phyloP scores from a whole-genome alignment of 805 yeast species.

The Candida ortonii region DNA sequence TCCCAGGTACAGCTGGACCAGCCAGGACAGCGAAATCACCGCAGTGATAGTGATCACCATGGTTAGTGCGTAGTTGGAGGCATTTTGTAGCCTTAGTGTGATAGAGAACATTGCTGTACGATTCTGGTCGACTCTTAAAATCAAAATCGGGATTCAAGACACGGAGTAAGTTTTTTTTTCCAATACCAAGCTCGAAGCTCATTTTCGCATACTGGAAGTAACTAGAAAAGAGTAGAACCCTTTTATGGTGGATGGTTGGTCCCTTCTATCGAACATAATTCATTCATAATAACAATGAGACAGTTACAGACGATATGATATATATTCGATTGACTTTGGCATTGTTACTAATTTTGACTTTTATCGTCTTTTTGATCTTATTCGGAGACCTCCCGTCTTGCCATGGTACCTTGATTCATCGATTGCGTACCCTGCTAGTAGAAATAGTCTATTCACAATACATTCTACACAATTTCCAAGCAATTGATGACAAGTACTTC shows the following conservation, averaged over 20 bases:
- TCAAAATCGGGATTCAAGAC: background rate
- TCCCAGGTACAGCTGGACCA: slow-evolving; percentile 44
- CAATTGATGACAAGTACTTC: slow-evolving; percentile 25
- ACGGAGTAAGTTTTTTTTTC: slow-evolving; percentile 1
- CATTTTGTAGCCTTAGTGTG: slow-evolving; percentile 39
- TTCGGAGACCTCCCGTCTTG: slow-evolving; percentile 49
- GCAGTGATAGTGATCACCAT: slow-evolving; percentile 46
- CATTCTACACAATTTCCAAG: slow-evolving; percentile 5
- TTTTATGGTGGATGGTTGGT: background rate
- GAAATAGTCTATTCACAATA: slow-evolving; percentile 2
- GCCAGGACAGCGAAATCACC: slow-evolving; percentile 46
- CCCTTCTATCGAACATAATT: background rate
- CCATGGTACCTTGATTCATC: slow-evolving; percentile 35
- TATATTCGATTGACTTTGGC: slow-evolving; percentile 4
- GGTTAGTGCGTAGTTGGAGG: slow-evolving; percentile 53
- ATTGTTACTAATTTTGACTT: slow-evolving; percentile 10
- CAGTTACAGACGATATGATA: background rate
- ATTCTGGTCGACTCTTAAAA: background rate
- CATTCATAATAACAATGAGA: background rate
- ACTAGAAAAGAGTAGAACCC: no score
- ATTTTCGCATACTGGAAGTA: no score
- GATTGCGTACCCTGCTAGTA: slow-evolving; percentile 12
- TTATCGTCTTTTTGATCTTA: slow-evolving; percentile 32
- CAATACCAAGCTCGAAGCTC: no score
- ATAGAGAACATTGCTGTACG: slow-evolving; percentile 17